Conservation (phyloP, 345 rosid genomes). For the Triadica sebifera region DNA sequence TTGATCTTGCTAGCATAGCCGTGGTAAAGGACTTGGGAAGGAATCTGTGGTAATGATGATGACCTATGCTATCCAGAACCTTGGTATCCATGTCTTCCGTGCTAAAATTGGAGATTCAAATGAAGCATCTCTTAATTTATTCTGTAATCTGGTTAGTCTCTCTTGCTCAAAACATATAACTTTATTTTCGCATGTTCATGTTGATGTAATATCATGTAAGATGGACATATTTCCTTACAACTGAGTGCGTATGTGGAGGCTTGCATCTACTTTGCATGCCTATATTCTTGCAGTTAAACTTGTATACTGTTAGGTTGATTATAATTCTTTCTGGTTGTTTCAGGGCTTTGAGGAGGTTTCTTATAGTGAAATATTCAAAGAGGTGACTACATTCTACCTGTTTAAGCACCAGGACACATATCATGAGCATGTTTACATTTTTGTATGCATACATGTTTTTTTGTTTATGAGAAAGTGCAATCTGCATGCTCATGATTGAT, state of each 20-base stretch:
- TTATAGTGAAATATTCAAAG: conserved; percentile 66
- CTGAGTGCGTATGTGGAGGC: not conserved
- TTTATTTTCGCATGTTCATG: not conserved
- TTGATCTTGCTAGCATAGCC: conserved; percentile 63
- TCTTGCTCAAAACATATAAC: not conserved
- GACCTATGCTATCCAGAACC: conserved; percentile 66
- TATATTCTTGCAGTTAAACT: not conserved
- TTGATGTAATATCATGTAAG: not conserved
- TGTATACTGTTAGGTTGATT: conserved; percentile 10
- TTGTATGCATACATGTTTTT: not conserved
- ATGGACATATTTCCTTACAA: conserved; percentile 6
- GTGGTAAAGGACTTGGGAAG: conserved; percentile 90
- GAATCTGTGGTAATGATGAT: conserved; percentile 85
- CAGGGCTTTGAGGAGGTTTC: conserved; percentile 75
- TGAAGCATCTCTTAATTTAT: conserved; percentile 62
- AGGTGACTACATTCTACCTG: conserved; percentile 47
- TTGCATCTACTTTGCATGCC: not conserved
- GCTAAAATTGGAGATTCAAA: conserved; percentile 87
- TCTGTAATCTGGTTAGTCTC: conserved; percentile 63
- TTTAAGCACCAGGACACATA: not conserved
- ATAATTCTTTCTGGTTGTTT: conserved; percentile 17
- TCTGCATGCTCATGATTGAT: not conserved
- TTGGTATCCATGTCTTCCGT: conserved; percentile 58
- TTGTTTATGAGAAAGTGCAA: not conserved
- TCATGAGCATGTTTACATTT: not conserved